A percentile compares a stretch with the other conserved stretches of the same genome.
Evolutionary conservation across 371 early-diverging fungal genomes (phyloP).

Genomic region (Basidiobolus heterosporus): DNA sequence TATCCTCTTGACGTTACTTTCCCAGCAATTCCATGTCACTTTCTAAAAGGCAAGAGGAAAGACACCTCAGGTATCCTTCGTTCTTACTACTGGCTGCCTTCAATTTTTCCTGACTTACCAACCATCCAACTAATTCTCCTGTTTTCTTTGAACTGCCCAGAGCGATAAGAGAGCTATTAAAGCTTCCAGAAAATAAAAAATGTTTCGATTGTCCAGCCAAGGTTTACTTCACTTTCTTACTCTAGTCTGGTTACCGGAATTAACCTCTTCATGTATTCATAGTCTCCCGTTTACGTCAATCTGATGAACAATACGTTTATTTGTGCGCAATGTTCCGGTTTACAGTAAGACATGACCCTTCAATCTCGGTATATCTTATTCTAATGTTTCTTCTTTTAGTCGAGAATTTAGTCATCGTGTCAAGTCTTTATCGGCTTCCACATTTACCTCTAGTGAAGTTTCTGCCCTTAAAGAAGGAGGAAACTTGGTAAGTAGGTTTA

Average conservation of each 20-base stretch:
- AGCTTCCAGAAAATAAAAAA: constrained; percentile 5
- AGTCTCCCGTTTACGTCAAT: constrained; percentile 49
- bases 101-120: no score
- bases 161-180: constrained; percentile 3
- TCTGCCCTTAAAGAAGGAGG: constrained; percentile 37
- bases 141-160: background rate
- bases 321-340: constrained; percentile 43
- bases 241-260: no score
- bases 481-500: constrained; percentile 22
- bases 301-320: constrained; percentile 37
- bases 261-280: no score
- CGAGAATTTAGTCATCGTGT: constrained; percentile 52
- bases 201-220: constrained; percentile 6
- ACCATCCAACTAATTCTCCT: background rate
- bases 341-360: constrained; percentile 26
- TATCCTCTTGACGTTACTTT: no score
- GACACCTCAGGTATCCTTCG: constrained; percentile 1
- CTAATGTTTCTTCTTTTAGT: constrained; percentile 11
- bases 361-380: background rate
- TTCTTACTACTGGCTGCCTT: background rate
- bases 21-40: background rate
- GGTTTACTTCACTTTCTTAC: background rate
- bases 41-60: constrained; percentile 6
- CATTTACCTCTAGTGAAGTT: constrained; percentile 37
- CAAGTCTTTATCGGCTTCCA: constrained; percentile 47